phyloP scores from a whole-genome alignment of 2,329 filamentous ascomycete species.

The Aspergillus latus region DNA sequence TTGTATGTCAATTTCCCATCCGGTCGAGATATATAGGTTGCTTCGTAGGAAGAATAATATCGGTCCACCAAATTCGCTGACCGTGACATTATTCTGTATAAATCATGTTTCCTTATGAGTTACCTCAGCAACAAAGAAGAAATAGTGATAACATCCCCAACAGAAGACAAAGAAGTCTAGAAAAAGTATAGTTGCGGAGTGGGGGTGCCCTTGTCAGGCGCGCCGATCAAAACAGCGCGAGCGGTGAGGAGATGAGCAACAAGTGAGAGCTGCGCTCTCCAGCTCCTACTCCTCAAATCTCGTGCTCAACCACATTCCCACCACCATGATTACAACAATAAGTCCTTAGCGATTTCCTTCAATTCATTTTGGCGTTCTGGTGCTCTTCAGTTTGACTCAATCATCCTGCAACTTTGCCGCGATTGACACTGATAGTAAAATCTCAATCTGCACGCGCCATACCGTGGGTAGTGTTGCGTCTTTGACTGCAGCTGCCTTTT shows the following conservation, averaged over 20 bases:
- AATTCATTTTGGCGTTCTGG: slow-evolving; percentile 8
- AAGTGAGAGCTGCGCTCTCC: neutral
- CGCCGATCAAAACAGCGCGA: slow-evolving; percentile 16
- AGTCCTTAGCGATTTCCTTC: slow-evolving; percentile 6
- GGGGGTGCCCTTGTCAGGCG: slow-evolving; percentile 6
- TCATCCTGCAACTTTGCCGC: neutral
- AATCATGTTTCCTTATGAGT: neutral
- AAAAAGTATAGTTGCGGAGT: neutral
- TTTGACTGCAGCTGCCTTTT: neutral
- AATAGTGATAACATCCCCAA: neutral
- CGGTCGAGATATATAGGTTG: too few species aligned
- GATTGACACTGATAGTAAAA: slow-evolving; percentile 1
- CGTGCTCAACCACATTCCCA: neutral
- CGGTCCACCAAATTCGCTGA: neutral
- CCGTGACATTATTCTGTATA: too few species aligned
- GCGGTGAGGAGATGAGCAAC: slow-evolving; percentile 6
- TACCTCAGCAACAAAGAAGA: neutral
- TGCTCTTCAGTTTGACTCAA: neutral
- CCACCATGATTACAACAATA: slow-evolving; percentile 5
- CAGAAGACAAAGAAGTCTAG: neutral
- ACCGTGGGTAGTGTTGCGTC: neutral
- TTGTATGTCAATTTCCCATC: too few species aligned
- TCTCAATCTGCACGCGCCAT: neutral
- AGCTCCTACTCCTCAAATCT: neutral
- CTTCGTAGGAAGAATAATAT: too few species aligned